Evolutionary conservation across 805 yeast species (phyloP).

Genomic region (Candida coleopterorum): DNA sequence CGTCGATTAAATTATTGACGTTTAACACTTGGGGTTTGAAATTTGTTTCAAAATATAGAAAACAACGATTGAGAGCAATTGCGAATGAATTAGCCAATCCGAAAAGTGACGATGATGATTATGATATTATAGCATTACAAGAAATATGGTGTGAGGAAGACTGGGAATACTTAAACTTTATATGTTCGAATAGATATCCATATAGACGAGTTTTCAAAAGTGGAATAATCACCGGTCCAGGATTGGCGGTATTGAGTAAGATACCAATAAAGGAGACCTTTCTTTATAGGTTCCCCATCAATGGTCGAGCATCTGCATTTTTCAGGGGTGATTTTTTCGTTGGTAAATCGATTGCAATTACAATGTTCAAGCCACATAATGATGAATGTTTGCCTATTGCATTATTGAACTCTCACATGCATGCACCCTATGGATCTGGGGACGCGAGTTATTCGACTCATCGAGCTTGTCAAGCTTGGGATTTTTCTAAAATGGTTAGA

Average conservation of each 20-base stretch:
- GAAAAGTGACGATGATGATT: conserved; percentile 31
- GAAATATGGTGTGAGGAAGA: conserved; percentile 90
- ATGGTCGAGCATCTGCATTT: conserved; percentile 92
- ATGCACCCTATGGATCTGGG: conserved; percentile 85
- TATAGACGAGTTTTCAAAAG: conserved; percentile 67
- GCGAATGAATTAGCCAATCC: conserved; percentile 54
- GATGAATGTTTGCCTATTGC: conserved; percentile 58
- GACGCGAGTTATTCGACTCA: conserved; percentile 90
- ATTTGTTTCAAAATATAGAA: conserved; percentile 68
- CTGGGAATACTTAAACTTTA: conserved; percentile 58
- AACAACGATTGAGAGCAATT: conserved; percentile 63
- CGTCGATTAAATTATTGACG: conserved; percentile 56
- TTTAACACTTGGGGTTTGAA: conserved; percentile 90
- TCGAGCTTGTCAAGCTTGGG: conserved; percentile 96
- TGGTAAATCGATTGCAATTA: conserved; percentile 82
- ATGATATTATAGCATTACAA: conserved; percentile 89
- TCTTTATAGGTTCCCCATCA: conserved; percentile 80
- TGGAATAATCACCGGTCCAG: conserved; percentile 92
- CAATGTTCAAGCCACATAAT: conserved; percentile 49
- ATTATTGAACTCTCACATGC: conserved; percentile 88
- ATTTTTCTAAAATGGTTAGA: conserved; percentile 63
- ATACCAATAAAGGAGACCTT: conserved; percentile 79
- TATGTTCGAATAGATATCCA: conserved; percentile 49
- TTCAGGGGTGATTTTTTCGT: conserved; percentile 97
- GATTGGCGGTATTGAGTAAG: conserved; percentile 77